A percentile compares a stretch with the other conserved stretches of the same genome.
Conservation (phyloP, 2,329 filamentous ascomycete genomes). For the Microsporum audouinii region DNA sequence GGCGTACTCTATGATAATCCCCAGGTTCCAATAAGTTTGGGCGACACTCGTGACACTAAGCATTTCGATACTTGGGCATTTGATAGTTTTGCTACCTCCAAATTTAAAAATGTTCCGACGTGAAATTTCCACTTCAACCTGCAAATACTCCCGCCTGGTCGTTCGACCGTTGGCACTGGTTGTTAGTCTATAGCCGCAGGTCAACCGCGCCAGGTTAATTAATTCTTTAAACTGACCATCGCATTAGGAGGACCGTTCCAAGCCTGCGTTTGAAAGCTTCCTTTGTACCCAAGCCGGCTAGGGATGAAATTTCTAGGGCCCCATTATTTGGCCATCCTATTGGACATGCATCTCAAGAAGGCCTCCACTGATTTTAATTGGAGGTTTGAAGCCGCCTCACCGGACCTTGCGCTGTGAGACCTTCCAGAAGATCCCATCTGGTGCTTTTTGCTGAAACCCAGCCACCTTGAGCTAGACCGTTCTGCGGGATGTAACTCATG, state of each 20-base stretch:
- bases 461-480: slow-evolving; percentile 8
- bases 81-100: not conserved
- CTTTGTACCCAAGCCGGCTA: not conserved
- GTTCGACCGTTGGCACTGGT: not conserved
- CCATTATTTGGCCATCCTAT: not conserved
- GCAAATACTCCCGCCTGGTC: not conserved
- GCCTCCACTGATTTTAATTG: not conserved
- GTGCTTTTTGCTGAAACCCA: slow-evolving; percentile 3
- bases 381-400: not conserved
- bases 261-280: not conserved
- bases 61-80: not conserved
- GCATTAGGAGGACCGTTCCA: not conserved
- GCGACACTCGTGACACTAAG: not conserved
- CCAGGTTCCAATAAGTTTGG: not conserved
- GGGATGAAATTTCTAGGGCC: not conserved
- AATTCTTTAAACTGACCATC: not conserved
- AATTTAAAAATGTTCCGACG: not conserved
- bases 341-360: not conserved
- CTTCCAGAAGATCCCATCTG: slow-evolving; percentile 13
- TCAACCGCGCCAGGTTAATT: not conserved
- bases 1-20: not conserved
- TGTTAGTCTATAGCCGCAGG: not conserved
- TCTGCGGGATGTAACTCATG: slow-evolving; percentile 13
- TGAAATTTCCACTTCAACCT: not conserved
- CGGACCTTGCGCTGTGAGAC: slow-evolving; percentile 3